These are phyloP conservation scores for Barnettozyma siamensis DNA, from an alignment of 805 yeast genomes.

Conservation along the genomic window DNA sequence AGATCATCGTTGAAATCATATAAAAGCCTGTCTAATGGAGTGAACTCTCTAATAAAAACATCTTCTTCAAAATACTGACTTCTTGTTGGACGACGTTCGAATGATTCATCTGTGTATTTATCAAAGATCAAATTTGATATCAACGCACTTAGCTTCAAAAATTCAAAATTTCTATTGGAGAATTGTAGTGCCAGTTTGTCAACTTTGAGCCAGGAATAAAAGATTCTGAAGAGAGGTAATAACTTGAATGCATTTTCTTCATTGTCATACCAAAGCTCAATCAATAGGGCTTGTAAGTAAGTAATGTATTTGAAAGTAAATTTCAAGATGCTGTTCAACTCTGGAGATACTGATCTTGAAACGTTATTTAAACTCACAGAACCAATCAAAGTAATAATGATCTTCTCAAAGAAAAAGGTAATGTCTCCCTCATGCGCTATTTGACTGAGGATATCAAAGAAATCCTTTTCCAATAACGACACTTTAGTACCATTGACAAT, in stretches of 20 bases:
- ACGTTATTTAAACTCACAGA: constrained; percentile 26
- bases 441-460: constrained; percentile 23
- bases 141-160: constrained; percentile 27
- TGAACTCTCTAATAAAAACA: constrained; percentile 53
- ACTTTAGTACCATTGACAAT: constrained; percentile 28
- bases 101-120: constrained; percentile 10
- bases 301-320: constrained; percentile 38
- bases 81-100: constrained; percentile 38
- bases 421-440: constrained; percentile 12
- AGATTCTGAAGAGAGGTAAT: constrained; percentile 41
- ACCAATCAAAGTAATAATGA: constrained; percentile 33
- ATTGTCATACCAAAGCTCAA: constrained; percentile 25
- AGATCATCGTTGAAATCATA: constrained; percentile 53
- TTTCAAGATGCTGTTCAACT: constrained; percentile 26
- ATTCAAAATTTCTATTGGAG: constrained; percentile 28
- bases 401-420: constrained; percentile 25
- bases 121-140: constrained; percentile 26
- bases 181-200: constrained; percentile 37
- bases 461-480: constrained; percentile 27
- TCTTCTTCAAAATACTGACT: constrained; percentile 58
- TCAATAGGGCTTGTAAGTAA: constrained; percentile 27
- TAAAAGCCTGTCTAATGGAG: constrained; percentile 46
- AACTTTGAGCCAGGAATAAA: constrained; percentile 53
- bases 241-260: constrained; percentile 16
- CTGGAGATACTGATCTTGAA: constrained; percentile 4